Percentiles rank a stretch among this genome's conserved stretches.
Conservation (phyloP, 352 stramenopile species). For the Globisporangium iwayamae region DNA sequence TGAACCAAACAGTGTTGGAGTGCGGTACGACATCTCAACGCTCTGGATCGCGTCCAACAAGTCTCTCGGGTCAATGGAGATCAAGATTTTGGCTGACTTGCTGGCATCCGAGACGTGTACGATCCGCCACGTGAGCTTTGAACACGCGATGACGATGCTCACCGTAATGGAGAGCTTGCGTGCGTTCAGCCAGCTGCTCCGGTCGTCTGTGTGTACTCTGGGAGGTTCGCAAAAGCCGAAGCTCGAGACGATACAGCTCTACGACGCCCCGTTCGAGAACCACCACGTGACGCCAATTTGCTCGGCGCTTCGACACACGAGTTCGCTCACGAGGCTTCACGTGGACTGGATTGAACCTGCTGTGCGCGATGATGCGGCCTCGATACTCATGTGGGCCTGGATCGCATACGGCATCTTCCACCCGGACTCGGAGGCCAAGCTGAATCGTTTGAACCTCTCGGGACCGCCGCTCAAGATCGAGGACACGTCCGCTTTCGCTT, state of each 20-base stretch:
- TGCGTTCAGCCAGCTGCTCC: background rate
- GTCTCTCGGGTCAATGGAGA: background rate
- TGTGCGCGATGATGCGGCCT: conserved; percentile 5
- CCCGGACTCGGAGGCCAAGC: conserved; percentile 23
- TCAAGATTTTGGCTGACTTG: background rate
- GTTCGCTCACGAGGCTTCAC: background rate
- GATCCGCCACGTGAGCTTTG: conserved; percentile 4
- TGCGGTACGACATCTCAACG: background rate
- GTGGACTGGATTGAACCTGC: background rate
- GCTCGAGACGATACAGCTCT: background rate
- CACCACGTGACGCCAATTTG: background rate
- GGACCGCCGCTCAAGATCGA: conserved; percentile 20
- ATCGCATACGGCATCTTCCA: conserved; percentile 43
- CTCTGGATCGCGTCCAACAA: background rate
- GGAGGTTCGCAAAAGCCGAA: background rate
- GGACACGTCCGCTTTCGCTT: conserved; percentile 10
- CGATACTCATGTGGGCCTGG: conserved; percentile 31
- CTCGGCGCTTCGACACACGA: background rate
- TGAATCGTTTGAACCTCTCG: conserved; percentile 32
- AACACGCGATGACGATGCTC: background rate
- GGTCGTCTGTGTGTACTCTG: background rate
- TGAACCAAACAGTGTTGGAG: background rate
- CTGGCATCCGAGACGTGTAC: background rate
- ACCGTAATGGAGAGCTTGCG: background rate
- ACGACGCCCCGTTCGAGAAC: background rate